Percentiles rank a stretch among this genome's conserved stretches.
Evolutionary conservation across 345 rosid species (phyloP).

Genomic region (Eucalyptus leucophloia): DNA sequence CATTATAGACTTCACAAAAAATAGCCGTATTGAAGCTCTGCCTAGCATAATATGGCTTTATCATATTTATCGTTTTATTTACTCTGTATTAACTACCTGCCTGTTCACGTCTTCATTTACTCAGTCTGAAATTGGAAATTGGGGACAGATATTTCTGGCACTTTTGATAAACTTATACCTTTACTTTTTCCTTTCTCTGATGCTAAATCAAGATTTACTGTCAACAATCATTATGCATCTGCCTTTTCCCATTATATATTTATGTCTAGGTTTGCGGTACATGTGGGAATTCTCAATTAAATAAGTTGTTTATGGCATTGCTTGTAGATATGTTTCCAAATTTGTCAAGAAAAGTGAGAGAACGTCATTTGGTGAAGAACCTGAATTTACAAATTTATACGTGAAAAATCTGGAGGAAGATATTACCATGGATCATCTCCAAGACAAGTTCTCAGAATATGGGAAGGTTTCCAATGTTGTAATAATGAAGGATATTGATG

Average conservation of each 20-base stretch:
- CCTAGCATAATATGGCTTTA: neutral
- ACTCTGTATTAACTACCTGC: neutral
- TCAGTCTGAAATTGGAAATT: neutral
- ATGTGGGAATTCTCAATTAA: neutral
- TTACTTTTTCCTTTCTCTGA: neutral
- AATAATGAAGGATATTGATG: constrained; percentile 42
- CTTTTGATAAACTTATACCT: neutral
- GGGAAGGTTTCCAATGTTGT: constrained; percentile 45
- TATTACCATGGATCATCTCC: constrained; percentile 35
- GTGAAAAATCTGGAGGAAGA: constrained; percentile 42
- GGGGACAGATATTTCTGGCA: neutral
- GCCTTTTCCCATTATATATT: neutral
- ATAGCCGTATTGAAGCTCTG: neutral
- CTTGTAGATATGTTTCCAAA: constrained; percentile 26
- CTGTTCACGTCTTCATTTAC: neutral
- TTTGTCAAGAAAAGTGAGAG: constrained; percentile 52
- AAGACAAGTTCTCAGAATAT: constrained; percentile 31
- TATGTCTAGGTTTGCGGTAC: neutral
- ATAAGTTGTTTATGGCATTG: neutral
- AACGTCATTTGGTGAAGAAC: constrained; percentile 8
- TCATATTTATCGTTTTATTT: neutral
- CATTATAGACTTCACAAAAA: neutral
- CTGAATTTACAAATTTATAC: constrained; percentile 38
- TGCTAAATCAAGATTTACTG: neutral
- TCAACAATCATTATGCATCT: neutral